These are phyloP conservation scores for Mimosa pudica DNA, from an alignment of 306 rosid genomes.

Conservation along the genomic window DNA sequence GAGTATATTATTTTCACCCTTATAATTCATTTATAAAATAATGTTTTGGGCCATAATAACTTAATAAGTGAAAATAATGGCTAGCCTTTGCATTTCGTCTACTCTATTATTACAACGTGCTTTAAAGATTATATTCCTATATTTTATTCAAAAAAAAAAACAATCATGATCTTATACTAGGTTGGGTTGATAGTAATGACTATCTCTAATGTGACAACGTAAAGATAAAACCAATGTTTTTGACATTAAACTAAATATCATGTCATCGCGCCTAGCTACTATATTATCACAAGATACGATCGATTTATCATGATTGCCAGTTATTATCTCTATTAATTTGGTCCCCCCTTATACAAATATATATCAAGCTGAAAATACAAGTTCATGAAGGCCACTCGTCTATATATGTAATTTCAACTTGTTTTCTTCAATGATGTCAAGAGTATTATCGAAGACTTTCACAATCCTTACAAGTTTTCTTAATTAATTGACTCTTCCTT, in stretches of 20 bases:
- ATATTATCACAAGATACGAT: neutral
- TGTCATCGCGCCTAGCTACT: neutral
- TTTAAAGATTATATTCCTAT: neutral
- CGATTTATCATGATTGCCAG: neutral
- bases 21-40: neutral
- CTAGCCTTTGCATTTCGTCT: neutral
- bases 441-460: neutral
- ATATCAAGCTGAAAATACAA: neutral
- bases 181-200: neutral
- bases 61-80: neutral
- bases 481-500: neutral
- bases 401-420: neutral
- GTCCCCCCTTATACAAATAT: neutral
- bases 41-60: neutral
- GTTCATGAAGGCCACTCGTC: neutral
- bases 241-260: neutral
- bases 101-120: neutral
- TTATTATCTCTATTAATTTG: neutral
- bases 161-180: neutral
- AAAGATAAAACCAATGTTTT: neutral
- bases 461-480: neutral
- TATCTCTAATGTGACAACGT: neutral
- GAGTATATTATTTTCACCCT: neutral
- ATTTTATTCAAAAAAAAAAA: too few species aligned
- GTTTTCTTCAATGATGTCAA: neutral